Evolutionary conservation across 768 basidiomycete species (phyloP).

Genomic region (Mycena haematopus): DNA sequence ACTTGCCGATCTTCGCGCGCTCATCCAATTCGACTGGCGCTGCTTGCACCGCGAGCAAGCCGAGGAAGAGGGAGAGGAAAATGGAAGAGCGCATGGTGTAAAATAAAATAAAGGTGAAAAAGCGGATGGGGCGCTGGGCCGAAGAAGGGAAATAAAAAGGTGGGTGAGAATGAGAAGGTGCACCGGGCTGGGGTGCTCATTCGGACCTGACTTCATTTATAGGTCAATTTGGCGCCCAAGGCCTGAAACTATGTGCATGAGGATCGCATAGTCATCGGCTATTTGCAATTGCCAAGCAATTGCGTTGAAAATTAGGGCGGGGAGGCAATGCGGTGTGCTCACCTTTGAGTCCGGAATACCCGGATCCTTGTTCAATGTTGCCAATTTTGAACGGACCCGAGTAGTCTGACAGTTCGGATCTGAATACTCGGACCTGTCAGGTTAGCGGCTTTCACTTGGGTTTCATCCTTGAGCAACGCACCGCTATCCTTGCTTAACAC

Average conservation of each 20-base stretch:
- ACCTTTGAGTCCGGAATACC: too few relatives aligned
- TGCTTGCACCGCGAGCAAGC: constrained; percentile 7
- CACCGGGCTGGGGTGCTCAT: constrained; percentile 1
- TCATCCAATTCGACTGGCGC: neutral
- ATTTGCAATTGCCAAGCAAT: neutral
- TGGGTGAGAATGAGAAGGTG: constrained; percentile 1
- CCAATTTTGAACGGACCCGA: neutral
- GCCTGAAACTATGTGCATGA: neutral
- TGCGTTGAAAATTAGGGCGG: neutral
- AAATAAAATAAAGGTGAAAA: neutral
- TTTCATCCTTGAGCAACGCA: neutral
- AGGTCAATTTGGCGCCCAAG: constrained; percentile 1
- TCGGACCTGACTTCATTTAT: constrained; percentile 3
- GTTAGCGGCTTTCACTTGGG: neutral
- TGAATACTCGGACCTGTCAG: too few relatives aligned
- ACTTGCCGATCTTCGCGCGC: constrained; percentile 5
- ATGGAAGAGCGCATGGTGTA: constrained; percentile 12
- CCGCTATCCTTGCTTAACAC: constrained; percentile 8
- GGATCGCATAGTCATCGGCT: too few relatives aligned
- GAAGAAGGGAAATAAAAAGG: neutral
- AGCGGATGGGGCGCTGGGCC: constrained; percentile 6
- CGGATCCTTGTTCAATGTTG: neutral
- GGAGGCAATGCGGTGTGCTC: too few relatives aligned
- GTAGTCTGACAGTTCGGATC: too few relatives aligned
- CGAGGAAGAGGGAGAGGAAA: constrained; percentile 3